Evolutionary conservation across 345 rosid species (phyloP).

Genomic region (Rubroshorea leprosula): DNA sequence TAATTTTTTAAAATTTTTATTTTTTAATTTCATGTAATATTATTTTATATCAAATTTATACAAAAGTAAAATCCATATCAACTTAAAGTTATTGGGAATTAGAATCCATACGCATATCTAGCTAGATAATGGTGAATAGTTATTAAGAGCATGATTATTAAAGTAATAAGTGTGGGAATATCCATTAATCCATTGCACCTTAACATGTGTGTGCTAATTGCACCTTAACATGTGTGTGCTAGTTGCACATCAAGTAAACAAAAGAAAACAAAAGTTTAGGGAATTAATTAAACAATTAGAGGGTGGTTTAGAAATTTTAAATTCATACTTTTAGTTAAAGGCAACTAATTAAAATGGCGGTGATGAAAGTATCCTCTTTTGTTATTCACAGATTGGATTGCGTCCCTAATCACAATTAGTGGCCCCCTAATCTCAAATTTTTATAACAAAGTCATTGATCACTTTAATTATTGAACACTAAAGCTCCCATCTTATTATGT

Average conservation of each 20-base stretch:
- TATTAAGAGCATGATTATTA: too few species aligned
- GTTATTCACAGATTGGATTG: conserved; percentile 18
- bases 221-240: too few species aligned
- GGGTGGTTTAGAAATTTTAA: background rate
- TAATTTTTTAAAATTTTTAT: too few species aligned
- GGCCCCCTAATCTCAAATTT: conserved; percentile 1
- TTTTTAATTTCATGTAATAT: too few species aligned
- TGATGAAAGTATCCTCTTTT: conserved; percentile 12
- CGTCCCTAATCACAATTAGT: conserved; percentile 10
- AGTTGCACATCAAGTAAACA: background rate
- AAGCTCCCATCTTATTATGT: background rate
- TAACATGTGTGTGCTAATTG: too few species aligned
- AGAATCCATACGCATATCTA: too few species aligned
- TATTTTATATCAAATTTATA: too few species aligned
- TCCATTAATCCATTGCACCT: too few species aligned
- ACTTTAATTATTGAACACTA: conserved; percentile 4
- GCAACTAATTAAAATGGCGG: background rate
- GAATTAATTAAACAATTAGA: background rate
- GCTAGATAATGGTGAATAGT: too few species aligned
- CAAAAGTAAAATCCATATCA: too few species aligned
- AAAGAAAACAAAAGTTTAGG: background rate
- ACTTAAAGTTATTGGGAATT: too few species aligned
- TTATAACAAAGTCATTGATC: conserved; percentile 5
- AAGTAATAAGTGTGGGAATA: too few species aligned
- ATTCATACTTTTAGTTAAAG: conserved; percentile 1